Evolutionary conservation across 1,139 yeast species (phyloP).

Genomic region (Wickerhamomyces sp.): DNA sequence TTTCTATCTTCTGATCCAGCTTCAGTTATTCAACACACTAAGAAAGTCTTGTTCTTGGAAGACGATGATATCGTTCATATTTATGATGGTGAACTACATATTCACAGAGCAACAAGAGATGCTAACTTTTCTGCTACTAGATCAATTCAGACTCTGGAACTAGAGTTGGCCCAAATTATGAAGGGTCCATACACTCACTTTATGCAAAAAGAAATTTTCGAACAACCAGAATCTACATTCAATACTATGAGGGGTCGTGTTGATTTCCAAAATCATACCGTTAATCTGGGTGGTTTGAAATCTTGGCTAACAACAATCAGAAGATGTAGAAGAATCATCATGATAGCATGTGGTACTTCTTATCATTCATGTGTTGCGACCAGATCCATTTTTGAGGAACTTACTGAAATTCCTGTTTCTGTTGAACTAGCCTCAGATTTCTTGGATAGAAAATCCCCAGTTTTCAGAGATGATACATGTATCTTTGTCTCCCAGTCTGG

Average conservation of each 20-base stretch:
- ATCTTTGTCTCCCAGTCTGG: constrained; percentile 98
- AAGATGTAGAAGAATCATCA: constrained; percentile 90
- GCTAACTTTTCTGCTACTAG: constrained; percentile 92
- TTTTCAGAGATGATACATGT: constrained; percentile 96
- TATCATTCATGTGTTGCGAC: constrained; percentile 98
- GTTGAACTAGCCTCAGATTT: constrained; percentile 98
- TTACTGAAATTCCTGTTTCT: constrained; percentile 92
- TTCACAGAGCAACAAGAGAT: constrained; percentile 90
- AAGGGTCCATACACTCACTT: constrained; percentile 94
- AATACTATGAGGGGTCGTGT: constrained; percentile 99
- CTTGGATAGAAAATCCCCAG: constrained; percentile 91
- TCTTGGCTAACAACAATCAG: constrained; percentile 83
- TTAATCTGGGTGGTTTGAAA: constrained; percentile 87
- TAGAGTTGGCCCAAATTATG: constrained; percentile 97
- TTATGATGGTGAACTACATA: constrained; percentile 96
- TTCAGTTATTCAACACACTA: constrained; percentile 96
- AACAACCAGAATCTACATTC: constrained; percentile 96
- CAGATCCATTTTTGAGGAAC: constrained; percentile 91
- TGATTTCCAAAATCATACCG: constrained; percentile 74
- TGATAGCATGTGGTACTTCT: constrained; percentile 99
- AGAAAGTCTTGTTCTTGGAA: constrained; percentile 91
- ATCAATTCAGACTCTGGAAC: constrained; percentile 92
- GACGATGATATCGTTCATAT: constrained; percentile 99
- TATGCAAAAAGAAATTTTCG: constrained; percentile 98
- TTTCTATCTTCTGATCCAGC: constrained; percentile 97